A percentile compares a stretch with the other conserved stretches of the same genome.
These are phyloP conservation scores for Metschnikowia baotianmanensis DNA, from an alignment of 805 yeast genomes.

Conservation along the genomic window DNA sequence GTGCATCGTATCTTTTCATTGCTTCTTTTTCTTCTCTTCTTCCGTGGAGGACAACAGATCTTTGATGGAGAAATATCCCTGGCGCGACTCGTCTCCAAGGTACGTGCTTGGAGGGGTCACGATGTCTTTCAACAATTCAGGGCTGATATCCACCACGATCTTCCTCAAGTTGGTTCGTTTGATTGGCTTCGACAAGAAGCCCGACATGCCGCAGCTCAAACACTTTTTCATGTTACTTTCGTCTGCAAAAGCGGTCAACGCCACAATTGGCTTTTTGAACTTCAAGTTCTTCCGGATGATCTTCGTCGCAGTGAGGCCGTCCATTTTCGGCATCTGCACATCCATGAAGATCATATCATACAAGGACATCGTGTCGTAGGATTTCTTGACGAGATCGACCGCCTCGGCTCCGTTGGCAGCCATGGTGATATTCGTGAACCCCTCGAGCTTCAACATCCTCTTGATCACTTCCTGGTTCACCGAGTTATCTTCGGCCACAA, in stretches of 20 bases:
- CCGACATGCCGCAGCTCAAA: slow-evolving; percentile 86
- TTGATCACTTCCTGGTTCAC: slow-evolving; percentile 94
- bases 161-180: slow-evolving; percentile 65
- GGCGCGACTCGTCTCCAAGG: slow-evolving; percentile 9
- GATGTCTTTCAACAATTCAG: slow-evolving; percentile 30
- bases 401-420: slow-evolving; percentile 95
- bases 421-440: slow-evolving; percentile 63
- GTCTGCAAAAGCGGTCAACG: slow-evolving; percentile 94
- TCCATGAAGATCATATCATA: slow-evolving; percentile 91
- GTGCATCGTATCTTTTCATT: too few relatives aligned
- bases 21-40: not conserved
- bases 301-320: slow-evolving; percentile 82
- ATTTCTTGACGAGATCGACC: slow-evolving; percentile 56
- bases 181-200: slow-evolving; percentile 86
- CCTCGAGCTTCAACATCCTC: slow-evolving; percentile 85
- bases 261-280: slow-evolving; percentile 77
- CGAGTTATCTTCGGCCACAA: slow-evolving; percentile 91
- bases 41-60: not conserved
- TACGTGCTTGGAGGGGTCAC: slow-evolving; percentile 31
- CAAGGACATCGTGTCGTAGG: slow-evolving; percentile 36
- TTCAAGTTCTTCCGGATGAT: slow-evolving; percentile 62
- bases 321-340: slow-evolving; percentile 94
- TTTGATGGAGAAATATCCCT: slow-evolving; percentile 3
- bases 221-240: slow-evolving; percentile 86
- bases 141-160: slow-evolving; percentile 49